Conservation (phyloP, 139 green algal species). For the Closterium sp. region DNA sequence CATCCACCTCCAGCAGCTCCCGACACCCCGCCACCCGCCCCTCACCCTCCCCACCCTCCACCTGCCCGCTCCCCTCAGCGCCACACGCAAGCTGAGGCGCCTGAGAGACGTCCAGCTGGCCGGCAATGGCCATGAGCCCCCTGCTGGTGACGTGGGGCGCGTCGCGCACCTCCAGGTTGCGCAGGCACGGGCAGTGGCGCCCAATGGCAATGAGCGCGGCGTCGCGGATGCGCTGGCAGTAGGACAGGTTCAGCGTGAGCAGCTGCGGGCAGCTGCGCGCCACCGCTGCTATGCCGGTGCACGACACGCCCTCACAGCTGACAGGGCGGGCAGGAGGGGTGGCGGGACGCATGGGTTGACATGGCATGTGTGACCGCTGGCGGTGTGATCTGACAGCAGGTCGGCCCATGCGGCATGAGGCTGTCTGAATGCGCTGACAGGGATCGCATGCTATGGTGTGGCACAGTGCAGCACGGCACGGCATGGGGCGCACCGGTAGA, state of each 20-base stretch:
- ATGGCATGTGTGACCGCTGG: neutral
- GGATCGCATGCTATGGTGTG: neutral
- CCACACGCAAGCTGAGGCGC: neutral
- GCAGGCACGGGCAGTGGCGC: neutral
- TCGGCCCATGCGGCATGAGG: neutral
- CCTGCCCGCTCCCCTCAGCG: neutral
- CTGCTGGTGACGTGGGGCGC: neutral
- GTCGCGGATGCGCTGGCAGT: conserved; percentile 18
- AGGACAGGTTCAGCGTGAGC: conserved; percentile 9
- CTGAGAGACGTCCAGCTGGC: neutral
- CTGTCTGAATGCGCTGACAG: neutral
- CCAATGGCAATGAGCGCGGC: conserved; percentile 1
- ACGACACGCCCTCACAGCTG: neutral
- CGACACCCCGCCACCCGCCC: neutral
- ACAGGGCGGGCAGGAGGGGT: too few species aligned
- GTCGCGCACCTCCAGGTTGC: conserved; percentile 24
- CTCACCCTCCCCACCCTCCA: neutral
- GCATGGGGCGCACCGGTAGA: neutral
- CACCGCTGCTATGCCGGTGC: neutral
- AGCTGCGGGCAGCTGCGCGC: conserved; percentile 11
- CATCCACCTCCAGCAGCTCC: conserved; percentile 11
- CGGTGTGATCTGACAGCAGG: neutral
- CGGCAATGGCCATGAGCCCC: conserved; percentile 1
- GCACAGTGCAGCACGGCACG: neutral
- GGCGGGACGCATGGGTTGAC: neutral